Evolutionary conservation across 306 rosid genomes (phyloP), one percentile per base, ranked within the genome.

Genomic region (Canavalia gladiata): DNA sequence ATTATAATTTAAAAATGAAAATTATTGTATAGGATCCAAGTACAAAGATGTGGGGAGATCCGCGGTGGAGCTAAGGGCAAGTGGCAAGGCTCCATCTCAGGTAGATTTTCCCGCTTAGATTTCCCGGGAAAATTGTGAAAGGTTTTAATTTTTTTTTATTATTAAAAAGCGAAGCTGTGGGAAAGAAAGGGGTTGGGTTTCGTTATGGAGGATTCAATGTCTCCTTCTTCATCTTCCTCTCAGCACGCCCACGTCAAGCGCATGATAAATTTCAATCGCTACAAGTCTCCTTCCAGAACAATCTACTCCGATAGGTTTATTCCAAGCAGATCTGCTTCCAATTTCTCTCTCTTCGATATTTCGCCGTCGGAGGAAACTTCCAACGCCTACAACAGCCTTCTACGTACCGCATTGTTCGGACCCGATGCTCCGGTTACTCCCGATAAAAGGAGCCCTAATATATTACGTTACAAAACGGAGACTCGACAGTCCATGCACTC

Each of bases 241-340:
- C 82, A 55, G 80, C 87, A 81, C 55, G 83, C 73, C 5, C 95
- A 92, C 57, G 89, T 92, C n/a, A 85, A 90, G 10, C 95, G 97
- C 4, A 82, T 92, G 90, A 74, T 94, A 46, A 86, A 94, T 76
- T 80, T 84, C 37, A 83, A 88, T 59, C 90, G 89, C 67, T 86
- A 77, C 65, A 77, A 67, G 34, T 84, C 97, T 2, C 95, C 98
- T 31, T 94, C 97, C 0, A 83, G 89, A 64, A 85, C 98, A 37
- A 92, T 94, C 34, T 94, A 86, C 89, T 94, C 90, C 35, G 98
- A 94, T 35, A 82, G 98, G 78, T 94, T 94, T 76, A 94, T 94
- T 12, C 97, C 98, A 0, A 87, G 91, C 86, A 88, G 98, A 92
- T 89, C 97, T 50, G 89, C 90, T 33, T 94, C 98, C 54, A 94